phyloP scores from a whole-genome alignment of 371 early-diverging fungal genomes.

The Apophysomyces elegans region DNA sequence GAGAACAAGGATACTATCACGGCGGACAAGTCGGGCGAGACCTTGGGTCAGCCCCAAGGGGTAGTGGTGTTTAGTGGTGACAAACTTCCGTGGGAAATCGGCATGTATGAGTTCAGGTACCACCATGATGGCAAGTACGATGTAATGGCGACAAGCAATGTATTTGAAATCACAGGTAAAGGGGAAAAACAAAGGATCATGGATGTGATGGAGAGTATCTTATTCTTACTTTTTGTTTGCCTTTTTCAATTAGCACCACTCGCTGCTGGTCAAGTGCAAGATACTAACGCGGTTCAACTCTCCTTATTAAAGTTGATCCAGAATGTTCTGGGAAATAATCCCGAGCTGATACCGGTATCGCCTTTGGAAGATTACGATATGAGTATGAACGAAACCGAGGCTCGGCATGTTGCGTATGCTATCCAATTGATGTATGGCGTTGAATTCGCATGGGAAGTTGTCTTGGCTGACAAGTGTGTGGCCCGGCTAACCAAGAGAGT shows the following conservation, averaged over 20 bases:
- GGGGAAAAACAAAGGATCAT: too few species aligned
- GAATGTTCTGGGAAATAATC: slow-evolving; percentile 34
- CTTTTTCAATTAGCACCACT: neutral
- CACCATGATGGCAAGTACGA: slow-evolving; percentile 78
- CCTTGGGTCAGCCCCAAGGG: slow-evolving; percentile 26
- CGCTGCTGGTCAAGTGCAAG: slow-evolving; percentile 20
- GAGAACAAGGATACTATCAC: neutral
- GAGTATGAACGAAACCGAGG: slow-evolving; percentile 58
- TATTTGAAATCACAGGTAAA: slow-evolving; percentile 73
- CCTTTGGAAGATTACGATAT: slow-evolving; percentile 48
- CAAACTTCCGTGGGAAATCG: slow-evolving; percentile 76
- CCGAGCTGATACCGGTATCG: slow-evolving; percentile 48
- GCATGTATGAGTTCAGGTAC: slow-evolving; percentile 81
- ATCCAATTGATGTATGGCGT: slow-evolving; percentile 76
- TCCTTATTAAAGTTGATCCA: slow-evolving; percentile 27
- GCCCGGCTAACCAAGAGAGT: slow-evolving; percentile 27
- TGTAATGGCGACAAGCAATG: slow-evolving; percentile 68
- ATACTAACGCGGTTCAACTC: slow-evolving; percentile 21
- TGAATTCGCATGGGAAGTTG: slow-evolving; percentile 80
- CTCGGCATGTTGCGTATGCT: slow-evolving; percentile 72
- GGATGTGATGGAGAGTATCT: too few species aligned
- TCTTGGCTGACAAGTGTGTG: slow-evolving; percentile 53
- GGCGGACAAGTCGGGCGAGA: neutral
- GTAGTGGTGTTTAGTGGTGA: slow-evolving; percentile 53
- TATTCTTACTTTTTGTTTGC: too few species aligned